Conservation (phyloP, 805 yeast genomes). For the Brettanomyces naardenensis region DNA sequence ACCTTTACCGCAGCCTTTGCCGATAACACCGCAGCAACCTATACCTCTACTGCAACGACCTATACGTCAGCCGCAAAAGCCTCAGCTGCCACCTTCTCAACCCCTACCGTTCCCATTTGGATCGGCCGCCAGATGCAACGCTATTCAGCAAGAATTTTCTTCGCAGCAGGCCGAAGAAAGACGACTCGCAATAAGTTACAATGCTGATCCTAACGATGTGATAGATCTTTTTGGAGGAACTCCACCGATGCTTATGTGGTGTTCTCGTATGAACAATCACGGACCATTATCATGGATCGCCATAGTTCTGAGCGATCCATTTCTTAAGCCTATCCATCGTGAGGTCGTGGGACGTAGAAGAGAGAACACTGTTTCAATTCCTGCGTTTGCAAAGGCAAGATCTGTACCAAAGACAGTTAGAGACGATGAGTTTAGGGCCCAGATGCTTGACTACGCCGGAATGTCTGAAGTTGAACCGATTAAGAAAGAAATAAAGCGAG, state of each 20-base stretch:
- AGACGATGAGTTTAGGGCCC: not conserved
- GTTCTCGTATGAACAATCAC: constrained; percentile 34
- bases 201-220: constrained; percentile 23
- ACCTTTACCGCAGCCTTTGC: too few relatives aligned
- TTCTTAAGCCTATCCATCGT: constrained; percentile 28
- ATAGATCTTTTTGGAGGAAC: constrained; percentile 36
- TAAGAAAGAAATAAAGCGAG: not conserved
- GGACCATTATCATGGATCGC: constrained; percentile 49
- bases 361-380: not conserved
- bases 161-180: too few relatives aligned
- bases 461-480: not conserved
- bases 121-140: too few relatives aligned
- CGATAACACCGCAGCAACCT: too few relatives aligned
- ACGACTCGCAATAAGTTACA: too few relatives aligned
- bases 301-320: constrained; percentile 38
- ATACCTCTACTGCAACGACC: too few relatives aligned
- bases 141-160: too few relatives aligned
- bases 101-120: too few relatives aligned
- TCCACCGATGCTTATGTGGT: constrained; percentile 33
- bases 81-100: too few relatives aligned
- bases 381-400: not conserved
- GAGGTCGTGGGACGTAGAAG: constrained; percentile 11
- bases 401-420: not conserved
- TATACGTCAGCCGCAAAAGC: too few relatives aligned
- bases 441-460: constrained; percentile 1